phyloP scores from a whole-genome alignment of 1,284 basidiomycete species.

The Cryptococcus sp. region DNA sequence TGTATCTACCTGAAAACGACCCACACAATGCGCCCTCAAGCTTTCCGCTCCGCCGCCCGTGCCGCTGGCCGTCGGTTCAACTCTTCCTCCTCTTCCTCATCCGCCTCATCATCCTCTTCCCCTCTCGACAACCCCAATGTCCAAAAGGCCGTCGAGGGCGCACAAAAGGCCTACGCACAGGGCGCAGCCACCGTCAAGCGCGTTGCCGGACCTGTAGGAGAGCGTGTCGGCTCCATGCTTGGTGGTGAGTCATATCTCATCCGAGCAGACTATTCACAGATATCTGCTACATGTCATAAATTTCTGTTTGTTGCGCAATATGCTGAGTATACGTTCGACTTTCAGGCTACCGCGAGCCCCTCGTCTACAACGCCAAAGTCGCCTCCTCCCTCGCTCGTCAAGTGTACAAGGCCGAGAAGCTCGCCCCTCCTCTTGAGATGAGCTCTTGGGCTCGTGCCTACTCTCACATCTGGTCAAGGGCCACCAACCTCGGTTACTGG shows the following conservation, averaged over 20 bases:
- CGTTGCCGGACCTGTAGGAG: slow-evolving; percentile 52
- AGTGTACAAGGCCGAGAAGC: slow-evolving; percentile 83
- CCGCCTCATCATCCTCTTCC: slow-evolving; percentile 20
- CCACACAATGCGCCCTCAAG: slow-evolving; percentile 26
- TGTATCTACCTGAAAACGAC: background rate
- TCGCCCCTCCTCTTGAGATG: slow-evolving; percentile 76
- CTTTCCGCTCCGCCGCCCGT: slow-evolving; percentile 20
- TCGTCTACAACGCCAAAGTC: slow-evolving; percentile 82
- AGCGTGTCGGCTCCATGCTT: slow-evolving; percentile 45
- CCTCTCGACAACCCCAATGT: slow-evolving; percentile 43
- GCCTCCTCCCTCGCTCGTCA: slow-evolving; percentile 83
- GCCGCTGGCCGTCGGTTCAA: slow-evolving; percentile 28
- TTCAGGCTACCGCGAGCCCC: slow-evolving; percentile 77
- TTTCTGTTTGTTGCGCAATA: too few species aligned
- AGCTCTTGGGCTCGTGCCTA: slow-evolving; percentile 70
- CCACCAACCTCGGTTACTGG: slow-evolving; percentile 70
- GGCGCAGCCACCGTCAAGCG: slow-evolving; percentile 43
- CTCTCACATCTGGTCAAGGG: slow-evolving; percentile 69
- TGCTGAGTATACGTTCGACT: too few species aligned
- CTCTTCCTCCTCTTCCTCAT: slow-evolving; percentile 26
- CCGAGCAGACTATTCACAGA: background rate
- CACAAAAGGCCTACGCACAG: slow-evolving; percentile 40
- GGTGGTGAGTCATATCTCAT: slow-evolving; percentile 43
- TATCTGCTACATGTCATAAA: background rate
- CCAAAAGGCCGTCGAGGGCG: slow-evolving; percentile 48